Evolutionary conservation across 2,329 filamentous ascomycete species (phyloP), one percentile per base, ranked within the genome.

Genomic region (Balansia obtecta): DNA sequence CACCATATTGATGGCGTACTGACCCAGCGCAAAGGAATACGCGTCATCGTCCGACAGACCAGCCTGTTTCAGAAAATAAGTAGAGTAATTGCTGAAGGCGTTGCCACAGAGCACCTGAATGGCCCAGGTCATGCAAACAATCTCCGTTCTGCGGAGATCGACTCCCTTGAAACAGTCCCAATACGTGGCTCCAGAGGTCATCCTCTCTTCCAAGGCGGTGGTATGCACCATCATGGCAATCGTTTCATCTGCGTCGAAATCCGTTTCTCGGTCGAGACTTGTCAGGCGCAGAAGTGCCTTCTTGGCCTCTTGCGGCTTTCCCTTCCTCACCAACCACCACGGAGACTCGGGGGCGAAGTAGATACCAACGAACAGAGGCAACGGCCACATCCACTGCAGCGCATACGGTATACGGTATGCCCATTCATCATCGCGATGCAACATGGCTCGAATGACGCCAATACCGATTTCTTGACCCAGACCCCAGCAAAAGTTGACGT

Each of bases 221-320:
- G 88, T 95, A 62, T 94, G 87, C 1, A 88, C 80, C 86, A 95
- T 95, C 87, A 95, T 94, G 59, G 86, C 83, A 46, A 95, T 74
- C 0, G 87, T 93, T 68, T 93, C 87, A 54, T 94, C 85, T 11
- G 85, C 79, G 60, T 94, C 79, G 58, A 93, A 90, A 53, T 84
- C 77, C 1, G 80, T 83, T 53, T 88, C 82, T 49, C 72, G 71
- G 55, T 80, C 70, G 13, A 73, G 58, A 58, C 75, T 83, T 5
- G 83, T 86, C 18, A 88, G 70, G 3, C 83, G 79, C 46, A 83
- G 69, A 18, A 88, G 73, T 1, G 83, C 71, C 45, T 71, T 68
- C 68, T 86, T 86, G 32, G 85, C 85, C 15, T 86, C 80, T 9
- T 80, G 77, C 39, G 79, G 68, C 37, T 73, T 74, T 34, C 80